Conservation (phyloP, 257 asterid species). For the Solanum pimpinellifolium region DNA sequence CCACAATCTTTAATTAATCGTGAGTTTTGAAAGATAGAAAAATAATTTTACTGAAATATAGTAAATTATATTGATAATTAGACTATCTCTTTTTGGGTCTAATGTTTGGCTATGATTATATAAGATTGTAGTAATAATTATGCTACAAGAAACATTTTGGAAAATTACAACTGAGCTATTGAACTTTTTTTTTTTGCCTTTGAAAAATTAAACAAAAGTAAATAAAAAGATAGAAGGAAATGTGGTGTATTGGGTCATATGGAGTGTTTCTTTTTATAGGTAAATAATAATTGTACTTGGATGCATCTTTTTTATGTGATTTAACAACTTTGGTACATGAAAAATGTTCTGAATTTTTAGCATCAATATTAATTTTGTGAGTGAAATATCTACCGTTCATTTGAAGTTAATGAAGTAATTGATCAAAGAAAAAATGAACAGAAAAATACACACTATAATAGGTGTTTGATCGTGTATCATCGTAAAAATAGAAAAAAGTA, state of each 20-base stretch:
- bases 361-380: not conserved
- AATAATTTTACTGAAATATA: not conserved
- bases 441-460: not conserved
- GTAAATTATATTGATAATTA: not conserved
- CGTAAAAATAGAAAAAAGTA: too few relatives aligned
- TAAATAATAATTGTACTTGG: not conserved
- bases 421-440: not conserved
- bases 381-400: not conserved
- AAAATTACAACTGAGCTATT: not conserved
- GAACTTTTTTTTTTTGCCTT: not conserved
- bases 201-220: not conserved
- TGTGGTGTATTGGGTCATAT: not conserved
- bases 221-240: not conserved
- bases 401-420: not conserved
- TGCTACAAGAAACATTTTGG: not conserved
- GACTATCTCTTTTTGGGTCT: not conserved
- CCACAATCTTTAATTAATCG: not conserved
- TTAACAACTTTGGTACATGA: not conserved
- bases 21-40: not conserved
- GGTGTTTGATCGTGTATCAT: not conserved
- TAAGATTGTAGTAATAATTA: not conserved
- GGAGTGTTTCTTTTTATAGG: not conserved
- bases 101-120: not conserved
- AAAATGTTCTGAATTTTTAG: not conserved
- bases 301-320: not conserved